Conservation (phyloP, 192 early-diverging fungal genomes). For the Coemansia sp. region DNA sequence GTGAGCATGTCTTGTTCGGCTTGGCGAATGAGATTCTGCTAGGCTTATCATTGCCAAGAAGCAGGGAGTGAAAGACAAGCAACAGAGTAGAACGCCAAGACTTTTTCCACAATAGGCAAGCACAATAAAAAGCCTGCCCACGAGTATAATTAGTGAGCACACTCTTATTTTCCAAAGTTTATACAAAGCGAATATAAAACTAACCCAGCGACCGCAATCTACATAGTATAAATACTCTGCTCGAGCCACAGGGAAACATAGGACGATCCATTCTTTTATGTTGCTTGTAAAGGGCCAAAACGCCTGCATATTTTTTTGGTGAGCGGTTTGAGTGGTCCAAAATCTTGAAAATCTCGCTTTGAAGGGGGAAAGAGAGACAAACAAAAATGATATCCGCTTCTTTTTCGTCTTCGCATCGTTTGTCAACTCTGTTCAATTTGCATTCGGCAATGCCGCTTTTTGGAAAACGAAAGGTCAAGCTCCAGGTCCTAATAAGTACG, state of each 20-base stretch:
- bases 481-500: slow-evolving; percentile 46
- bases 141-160: too few species aligned
- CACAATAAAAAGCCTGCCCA: background rate
- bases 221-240: too few species aligned
- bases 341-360: background rate
- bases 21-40: background rate
- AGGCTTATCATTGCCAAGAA: background rate
- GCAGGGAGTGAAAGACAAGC: background rate
- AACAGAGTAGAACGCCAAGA: background rate
- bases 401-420: slow-evolving; percentile 13
- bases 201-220: too few species aligned
- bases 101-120: background rate
- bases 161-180: background rate
- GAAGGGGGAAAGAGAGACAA: background rate
- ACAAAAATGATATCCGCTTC: slow-evolving; percentile 8
- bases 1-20: background rate
- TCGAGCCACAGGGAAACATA: too few species aligned
- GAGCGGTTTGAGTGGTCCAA: background rate
- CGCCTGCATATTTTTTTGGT: too few species aligned
- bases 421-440: slow-evolving; percentile 27
- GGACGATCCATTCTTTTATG: background rate
- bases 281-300: background rate
- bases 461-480: slow-evolving; percentile 46
- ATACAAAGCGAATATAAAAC: too few species aligned
- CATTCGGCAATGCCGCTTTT: slow-evolving; percentile 50